phyloP scores from a whole-genome alignment of 257 asterid genomes.

The Nicotiana sylvestris region DNA sequence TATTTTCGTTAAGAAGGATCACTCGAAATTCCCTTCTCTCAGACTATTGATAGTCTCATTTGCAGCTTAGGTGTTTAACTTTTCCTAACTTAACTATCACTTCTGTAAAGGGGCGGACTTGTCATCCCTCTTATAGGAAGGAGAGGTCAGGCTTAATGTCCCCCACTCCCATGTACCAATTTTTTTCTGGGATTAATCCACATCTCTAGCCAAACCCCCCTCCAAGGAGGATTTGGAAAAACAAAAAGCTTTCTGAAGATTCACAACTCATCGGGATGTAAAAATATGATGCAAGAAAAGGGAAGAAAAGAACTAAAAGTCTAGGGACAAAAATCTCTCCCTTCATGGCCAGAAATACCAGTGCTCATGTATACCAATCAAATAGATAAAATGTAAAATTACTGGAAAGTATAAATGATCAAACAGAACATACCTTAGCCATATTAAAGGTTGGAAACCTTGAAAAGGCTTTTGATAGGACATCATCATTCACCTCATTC shows the following conservation, averaged over 20 bases:
- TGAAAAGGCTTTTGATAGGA: constrained; percentile 78
- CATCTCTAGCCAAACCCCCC: background rate
- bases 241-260: background rate
- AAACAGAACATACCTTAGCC: constrained; percentile 62
- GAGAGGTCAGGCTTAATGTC: background rate
- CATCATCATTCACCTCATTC: constrained; percentile 97
- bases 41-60: background rate
- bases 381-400: background rate
- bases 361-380: constrained; percentile 41
- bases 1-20: too few relatives aligned
- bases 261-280: background rate
- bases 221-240: background rate
- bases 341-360: constrained; percentile 35
- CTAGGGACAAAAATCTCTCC: background rate
- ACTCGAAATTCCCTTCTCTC: background rate
- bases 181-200: background rate
- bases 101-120: background rate
- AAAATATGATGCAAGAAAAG: too few relatives aligned
- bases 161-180: background rate
- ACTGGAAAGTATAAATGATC: background rate
- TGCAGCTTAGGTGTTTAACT: background rate
- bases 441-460: constrained; percentile 80
- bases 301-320: background rate
- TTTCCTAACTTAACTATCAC: background rate
- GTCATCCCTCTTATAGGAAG: background rate